phyloP scores from a whole-genome alignment of 306 rosid species.

The Sophora flavescens region DNA sequence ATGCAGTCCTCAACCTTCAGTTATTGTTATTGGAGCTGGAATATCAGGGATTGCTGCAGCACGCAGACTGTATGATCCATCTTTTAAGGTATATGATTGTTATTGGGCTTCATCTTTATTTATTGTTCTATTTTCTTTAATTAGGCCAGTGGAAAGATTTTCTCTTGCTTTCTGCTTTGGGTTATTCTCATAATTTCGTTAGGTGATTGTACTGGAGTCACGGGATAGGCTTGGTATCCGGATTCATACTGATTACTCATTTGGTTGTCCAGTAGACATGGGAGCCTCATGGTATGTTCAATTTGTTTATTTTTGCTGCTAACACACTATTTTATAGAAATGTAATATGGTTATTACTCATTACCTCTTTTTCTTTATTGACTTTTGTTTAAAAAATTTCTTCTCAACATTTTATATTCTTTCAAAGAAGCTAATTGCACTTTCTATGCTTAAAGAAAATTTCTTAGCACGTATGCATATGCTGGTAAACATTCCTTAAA shows the following conservation, averaged over 20 bases:
- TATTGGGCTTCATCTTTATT: neutral
- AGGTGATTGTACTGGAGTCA: constrained; percentile 84
- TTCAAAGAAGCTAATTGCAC: neutral
- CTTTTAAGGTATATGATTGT: constrained; percentile 64
- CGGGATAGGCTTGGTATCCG: constrained; percentile 88
- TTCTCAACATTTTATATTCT: neutral
- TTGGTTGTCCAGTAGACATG: constrained; percentile 90
- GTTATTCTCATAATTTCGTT: constrained; percentile 42
- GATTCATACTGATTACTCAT: constrained; percentile 79
- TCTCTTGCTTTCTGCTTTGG: constrained; percentile 29
- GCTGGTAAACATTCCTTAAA: neutral
- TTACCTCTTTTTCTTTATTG: constrained; percentile 7
- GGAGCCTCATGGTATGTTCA: constrained; percentile 86
- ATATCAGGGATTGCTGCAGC: constrained; percentile 90
- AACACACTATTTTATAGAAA: neutral
- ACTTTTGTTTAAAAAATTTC: neutral
- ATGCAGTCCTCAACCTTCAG: constrained; percentile 58
- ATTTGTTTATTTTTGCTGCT: constrained; percentile 16
- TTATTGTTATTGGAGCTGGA: constrained; percentile 88
- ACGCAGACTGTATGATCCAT: constrained; percentile 75
- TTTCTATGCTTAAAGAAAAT: neutral
- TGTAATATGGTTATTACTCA: neutral
- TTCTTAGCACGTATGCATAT: neutral
- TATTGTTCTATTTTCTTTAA: neutral
- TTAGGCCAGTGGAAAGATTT: neutral